Percentiles rank a stretch among this genome's conserved stretches.
phyloP scores from a whole-genome alignment of 352 stramenopile species.

The Phytophthora palmivora region DNA sequence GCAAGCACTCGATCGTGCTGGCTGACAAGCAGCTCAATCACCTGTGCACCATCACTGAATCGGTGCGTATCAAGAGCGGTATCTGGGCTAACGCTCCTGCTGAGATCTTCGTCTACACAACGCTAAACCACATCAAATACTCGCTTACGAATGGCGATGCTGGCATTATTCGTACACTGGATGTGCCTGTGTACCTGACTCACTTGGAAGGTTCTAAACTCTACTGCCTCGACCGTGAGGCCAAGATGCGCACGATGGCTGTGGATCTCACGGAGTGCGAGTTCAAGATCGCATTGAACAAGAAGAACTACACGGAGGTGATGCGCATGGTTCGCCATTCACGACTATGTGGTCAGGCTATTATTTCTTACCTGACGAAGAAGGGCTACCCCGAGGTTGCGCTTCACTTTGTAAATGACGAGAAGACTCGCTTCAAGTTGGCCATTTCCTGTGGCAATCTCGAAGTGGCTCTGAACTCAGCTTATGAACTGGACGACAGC shows the following conservation, averaged over 20 bases:
- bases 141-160: conserved; percentile 93
- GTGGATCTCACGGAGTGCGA: conserved; percentile 99
- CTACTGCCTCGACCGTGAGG: conserved; percentile 97
- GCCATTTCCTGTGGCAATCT: conserved; percentile 99
- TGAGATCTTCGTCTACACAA: conserved; percentile 99
- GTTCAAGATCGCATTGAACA: conserved; percentile 97
- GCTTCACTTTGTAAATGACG: conserved; percentile 99
- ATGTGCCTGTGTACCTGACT: conserved; percentile 98
- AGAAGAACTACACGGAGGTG: conserved; percentile 97
- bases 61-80: conserved; percentile 95
- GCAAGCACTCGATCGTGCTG: conserved; percentile 98
- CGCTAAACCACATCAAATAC: conserved; percentile 96
- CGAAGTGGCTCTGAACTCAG: conserved; percentile 97
- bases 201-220: conserved; percentile 95
- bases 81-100: conserved; percentile 92
- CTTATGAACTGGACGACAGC: conserved; percentile 95
- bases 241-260: conserved; percentile 95
- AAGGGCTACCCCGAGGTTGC: conserved; percentile 99
- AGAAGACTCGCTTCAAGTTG: conserved; percentile 98
- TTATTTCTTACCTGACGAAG: conserved; percentile 98
- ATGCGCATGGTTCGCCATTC: conserved; percentile 99
- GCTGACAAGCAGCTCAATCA: conserved; percentile 98
- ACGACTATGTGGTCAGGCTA: conserved; percentile 97
- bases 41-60: conserved; percentile 97
- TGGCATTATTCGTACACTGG: conserved; percentile 98